Conservation (phyloP, 768 basidiomycete genomes). For the Royoungia palumana region DNA sequence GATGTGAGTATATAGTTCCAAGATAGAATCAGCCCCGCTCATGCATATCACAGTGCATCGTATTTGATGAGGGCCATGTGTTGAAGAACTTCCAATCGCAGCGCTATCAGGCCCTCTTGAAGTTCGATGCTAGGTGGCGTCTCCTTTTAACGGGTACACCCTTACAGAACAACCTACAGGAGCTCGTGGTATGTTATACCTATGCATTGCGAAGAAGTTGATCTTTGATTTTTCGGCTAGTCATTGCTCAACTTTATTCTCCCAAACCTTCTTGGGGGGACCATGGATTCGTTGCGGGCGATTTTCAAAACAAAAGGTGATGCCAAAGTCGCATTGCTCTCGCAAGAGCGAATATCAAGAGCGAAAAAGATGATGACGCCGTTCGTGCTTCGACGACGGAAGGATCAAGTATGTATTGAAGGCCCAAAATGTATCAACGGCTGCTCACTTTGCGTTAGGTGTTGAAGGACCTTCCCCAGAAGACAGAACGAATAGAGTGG, state of each 20-base stretch:
- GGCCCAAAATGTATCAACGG: background rate
- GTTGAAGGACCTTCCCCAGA: constrained; percentile 87
- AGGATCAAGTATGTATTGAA: constrained; percentile 70
- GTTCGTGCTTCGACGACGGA: constrained; percentile 93
- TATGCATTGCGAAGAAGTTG: constrained; percentile 1
- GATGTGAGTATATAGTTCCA: constrained; percentile 56
- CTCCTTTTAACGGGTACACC: constrained; percentile 94
- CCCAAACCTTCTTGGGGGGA: constrained; percentile 79
- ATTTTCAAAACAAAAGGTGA: constrained; percentile 99
- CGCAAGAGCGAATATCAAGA: constrained; percentile 88
- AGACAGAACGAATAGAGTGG: constrained; percentile 91
- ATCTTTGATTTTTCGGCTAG: constrained; percentile 38
- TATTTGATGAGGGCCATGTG: constrained; percentile 97
- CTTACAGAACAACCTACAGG: constrained; percentile 87
- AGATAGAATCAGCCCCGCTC: background rate
- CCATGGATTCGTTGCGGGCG: constrained; percentile 76
- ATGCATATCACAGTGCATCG: constrained; percentile 60
- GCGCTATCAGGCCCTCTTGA: constrained; percentile 85
- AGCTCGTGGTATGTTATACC: constrained; percentile 65
- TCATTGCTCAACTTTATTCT: constrained; percentile 98
- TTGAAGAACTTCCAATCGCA: constrained; percentile 98
- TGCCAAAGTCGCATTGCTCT: constrained; percentile 80
- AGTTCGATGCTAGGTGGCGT: constrained; percentile 84
- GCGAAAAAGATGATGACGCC: constrained; percentile 99
- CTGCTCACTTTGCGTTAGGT: constrained; percentile 49